Evolutionary conservation across 805 yeast species (phyloP), one percentile per base, ranked within the genome.

Genomic region (Metschnikowia borealis): DNA sequence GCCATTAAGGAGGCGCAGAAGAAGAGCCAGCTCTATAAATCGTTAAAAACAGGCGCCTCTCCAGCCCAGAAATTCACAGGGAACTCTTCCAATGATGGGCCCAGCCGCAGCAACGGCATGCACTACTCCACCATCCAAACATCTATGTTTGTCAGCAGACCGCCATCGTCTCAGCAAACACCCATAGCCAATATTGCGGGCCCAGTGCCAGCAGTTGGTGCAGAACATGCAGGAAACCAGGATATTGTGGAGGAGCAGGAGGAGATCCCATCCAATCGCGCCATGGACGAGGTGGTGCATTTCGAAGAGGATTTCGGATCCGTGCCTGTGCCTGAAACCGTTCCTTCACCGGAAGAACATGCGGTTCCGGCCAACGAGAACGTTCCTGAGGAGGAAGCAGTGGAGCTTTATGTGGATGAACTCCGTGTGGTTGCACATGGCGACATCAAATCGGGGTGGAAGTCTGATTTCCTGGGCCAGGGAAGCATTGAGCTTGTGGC

Each of bases 371-470:
- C 20, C 6, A 21, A 39, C 4, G 44, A 34, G 4, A 2, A 21
- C 23, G 10, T 18, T 14, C 14, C 33, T 6, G 44, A 48, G 5
- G 26, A 29, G 13, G 39, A 38, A n/a, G 8, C n/a, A 6, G 17
- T 14, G 13, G 47, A 49, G 21, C 52, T 87, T 13, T 85, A 78
- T 58, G 66, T 83, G 11, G 95, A 90, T 64, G 96, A 91, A 61
- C 78, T 79, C 6, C 77, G 91, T 31, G 80, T 87, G 4, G 71
- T 94, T 7, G 79, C 85, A 11, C 79, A 83, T 48, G 97, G 97
- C 10, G 96, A 88, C 53, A 68, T 89, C 62, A 88, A 87, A 62
- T 75, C 80, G 31, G 99, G 99, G 3, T 94, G 99, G 99, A 94
- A 94, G 65, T 82, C 94, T 1, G 99, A 94, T 67, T 91, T 85